Evolutionary conservation across 495 filamentous ascomycete species (phyloP), one percentile per base, ranked within the genome.

Genomic region (Penicillium riverlandense): DNA sequence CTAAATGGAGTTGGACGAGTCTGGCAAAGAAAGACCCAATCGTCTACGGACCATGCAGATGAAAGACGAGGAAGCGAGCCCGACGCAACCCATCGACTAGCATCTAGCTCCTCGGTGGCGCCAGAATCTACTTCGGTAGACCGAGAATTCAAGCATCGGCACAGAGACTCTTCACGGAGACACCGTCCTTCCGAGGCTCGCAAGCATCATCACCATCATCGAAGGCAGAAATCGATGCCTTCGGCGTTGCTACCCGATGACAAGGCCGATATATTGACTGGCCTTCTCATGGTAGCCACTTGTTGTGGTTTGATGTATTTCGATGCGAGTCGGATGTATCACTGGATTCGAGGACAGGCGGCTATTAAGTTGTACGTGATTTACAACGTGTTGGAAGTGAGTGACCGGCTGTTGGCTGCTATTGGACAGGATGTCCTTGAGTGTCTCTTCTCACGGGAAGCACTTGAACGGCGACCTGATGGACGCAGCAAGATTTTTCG

Each of bases 321-420:
- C 34, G 92, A 99, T 65, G 91, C 94, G 9, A 96, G 90, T 59
- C 79, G 89, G 31, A 95, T 99, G 88, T 99, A 99, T 64, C 92
- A 99, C 61, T 86, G 89, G 56, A 96, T 99, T 55, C 83, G 89
- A 37, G 92, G 89, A 7, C 94, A 97, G 66, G 88, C 89, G 5
- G 90, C 90, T 7, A 95, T 99, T 66, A 99, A 99, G 61, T 74
- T 99, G 4, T 99, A 97, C 63, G 90, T 96, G 36, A 96, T 99
- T 38, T 97, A 95, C 70, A 97, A 97, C 55, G 86, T 95, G 29
- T 75, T 99, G 4, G 92, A 99, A 65, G 85, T 83, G 43, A 82
- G 81, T 40, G 92, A 99, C 59, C 81, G 88, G 22, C 73, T 99
- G 0, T 78, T 96, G 41, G 85, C 87, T 5, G 91, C 92, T 1